phyloP scores from a whole-genome alignment of 2,329 filamentous ascomycete species.

The Rhinocladiella similis region DNA sequence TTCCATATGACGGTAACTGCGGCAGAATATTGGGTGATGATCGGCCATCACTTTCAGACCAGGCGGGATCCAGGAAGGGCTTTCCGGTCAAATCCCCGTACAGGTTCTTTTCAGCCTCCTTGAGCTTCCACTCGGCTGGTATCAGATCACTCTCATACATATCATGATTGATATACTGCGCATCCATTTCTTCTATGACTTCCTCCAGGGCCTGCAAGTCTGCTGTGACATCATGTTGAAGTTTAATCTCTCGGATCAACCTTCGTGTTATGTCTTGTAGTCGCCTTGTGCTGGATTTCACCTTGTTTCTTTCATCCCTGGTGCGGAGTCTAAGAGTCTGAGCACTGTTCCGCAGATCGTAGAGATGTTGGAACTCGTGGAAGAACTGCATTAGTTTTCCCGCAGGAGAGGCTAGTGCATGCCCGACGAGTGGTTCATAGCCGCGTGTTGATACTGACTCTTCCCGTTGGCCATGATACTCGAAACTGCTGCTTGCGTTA shows the following conservation, averaged over 20 bases:
- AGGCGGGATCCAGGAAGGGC: neutral
- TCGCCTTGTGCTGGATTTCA: neutral
- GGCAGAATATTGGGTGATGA: neutral
- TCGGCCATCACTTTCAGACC: neutral
- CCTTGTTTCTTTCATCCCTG: constrained; percentile 5
- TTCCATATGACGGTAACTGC: neutral
- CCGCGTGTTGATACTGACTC: neutral
- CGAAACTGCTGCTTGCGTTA: no score
- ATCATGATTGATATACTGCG: neutral
- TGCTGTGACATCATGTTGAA: neutral
- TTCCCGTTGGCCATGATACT: neutral
- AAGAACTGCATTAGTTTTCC: neutral
- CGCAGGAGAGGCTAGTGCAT: neutral
- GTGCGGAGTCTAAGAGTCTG: neutral
- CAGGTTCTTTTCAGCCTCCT: constrained; percentile 1
- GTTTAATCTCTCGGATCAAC: neutral
- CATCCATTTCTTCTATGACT: neutral
- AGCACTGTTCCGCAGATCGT: neutral
- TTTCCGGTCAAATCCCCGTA: neutral
- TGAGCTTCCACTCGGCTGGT: constrained; percentile 6
- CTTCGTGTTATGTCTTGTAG: neutral
- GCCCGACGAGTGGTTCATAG: neutral
- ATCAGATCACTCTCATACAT: neutral
- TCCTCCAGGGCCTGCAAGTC: neutral
- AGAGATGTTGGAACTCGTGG: neutral